Evolutionary conservation across 768 basidiomycete species (phyloP).

Genomic region (Boletus tylopilopsis): DNA sequence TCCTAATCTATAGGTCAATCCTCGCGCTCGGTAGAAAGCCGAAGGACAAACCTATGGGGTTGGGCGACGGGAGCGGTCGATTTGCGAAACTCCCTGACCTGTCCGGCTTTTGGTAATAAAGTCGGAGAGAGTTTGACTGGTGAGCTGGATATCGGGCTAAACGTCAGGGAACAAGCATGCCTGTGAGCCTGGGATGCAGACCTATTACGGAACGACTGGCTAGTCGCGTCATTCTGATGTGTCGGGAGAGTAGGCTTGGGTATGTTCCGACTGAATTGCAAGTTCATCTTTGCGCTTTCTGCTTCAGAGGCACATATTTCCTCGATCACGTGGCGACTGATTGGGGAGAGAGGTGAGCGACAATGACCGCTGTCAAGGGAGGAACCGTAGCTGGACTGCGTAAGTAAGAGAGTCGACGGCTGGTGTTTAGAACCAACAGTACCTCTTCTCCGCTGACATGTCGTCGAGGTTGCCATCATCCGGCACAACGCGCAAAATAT

Average conservation of each 20-base stretch:
- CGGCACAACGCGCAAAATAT: conserved; percentile 19
- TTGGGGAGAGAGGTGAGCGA: conserved; percentile 17
- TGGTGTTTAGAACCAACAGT: not conserved
- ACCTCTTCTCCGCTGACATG: conserved; percentile 6
- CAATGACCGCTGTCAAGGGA: not conserved
- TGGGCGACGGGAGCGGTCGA: not conserved
- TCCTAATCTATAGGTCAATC: conserved; percentile 5
- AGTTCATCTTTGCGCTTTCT: not conserved
- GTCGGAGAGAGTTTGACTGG: not conserved
- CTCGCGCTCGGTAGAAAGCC: not conserved
- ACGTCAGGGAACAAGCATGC: not conserved
- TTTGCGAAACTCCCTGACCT: conserved; percentile 1
- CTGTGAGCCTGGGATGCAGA: not conserved
- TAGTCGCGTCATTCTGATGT: not conserved
- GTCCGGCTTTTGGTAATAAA: not conserved
- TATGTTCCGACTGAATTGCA: not conserved
- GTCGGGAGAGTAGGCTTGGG: not conserved
- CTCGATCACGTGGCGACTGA: conserved; percentile 16
- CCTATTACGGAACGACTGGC: not conserved
- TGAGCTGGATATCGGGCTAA: not conserved
- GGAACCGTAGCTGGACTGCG: not conserved
- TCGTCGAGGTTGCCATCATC: not conserved
- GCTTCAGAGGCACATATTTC: conserved; percentile 9
- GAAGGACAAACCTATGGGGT: conserved; percentile 10
- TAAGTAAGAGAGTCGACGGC: not conserved